Evolutionary conservation across 2,329 filamentous ascomycete species (phyloP).

Genomic region (Nothophoma quercina): DNA sequence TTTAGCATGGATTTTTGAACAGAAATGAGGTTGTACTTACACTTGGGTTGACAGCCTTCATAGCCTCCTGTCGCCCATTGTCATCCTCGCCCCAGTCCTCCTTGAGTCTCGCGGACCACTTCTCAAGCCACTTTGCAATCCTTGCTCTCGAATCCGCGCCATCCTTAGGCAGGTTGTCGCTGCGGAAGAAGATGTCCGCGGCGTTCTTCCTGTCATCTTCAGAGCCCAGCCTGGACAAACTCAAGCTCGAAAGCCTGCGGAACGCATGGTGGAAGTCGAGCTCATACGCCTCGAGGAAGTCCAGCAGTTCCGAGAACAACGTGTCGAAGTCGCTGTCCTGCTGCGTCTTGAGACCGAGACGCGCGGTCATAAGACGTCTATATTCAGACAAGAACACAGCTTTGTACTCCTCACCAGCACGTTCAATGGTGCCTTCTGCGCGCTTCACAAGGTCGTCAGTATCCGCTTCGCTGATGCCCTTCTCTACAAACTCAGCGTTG

Average conservation of each 20-base stretch:
- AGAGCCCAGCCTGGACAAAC: conserved; percentile 68
- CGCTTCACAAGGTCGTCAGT: conserved; percentile 75
- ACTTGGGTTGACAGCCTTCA: conserved; percentile 90
- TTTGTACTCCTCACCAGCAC: conserved; percentile 86
- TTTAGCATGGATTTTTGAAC: conserved; percentile 4
- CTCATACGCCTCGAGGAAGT: conserved; percentile 80
- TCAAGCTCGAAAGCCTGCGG: conserved; percentile 74
- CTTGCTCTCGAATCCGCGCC: conserved; percentile 71
- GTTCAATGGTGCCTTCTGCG: conserved; percentile 83
- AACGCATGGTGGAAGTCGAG: conserved; percentile 97
- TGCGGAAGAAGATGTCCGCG: conserved; percentile 80
- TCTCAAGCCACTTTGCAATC: conserved; percentile 81
- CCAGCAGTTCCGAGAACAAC: conserved; percentile 82
- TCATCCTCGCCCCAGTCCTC: conserved; percentile 76
- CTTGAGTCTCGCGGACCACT: conserved; percentile 73
- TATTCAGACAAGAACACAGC: conserved; percentile 88
- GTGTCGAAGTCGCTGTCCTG: conserved; percentile 79
- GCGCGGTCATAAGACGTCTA: conserved; percentile 79
- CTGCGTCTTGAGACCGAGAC: conserved; percentile 76
- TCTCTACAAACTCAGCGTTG: conserved; percentile 70
- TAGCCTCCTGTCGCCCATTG: conserved; percentile 68
- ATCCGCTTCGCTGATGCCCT: conserved; percentile 75
- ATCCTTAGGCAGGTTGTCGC: conserved; percentile 63
- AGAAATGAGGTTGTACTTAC: conserved; percentile 40
- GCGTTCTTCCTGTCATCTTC: conserved; percentile 68